Conservation (phyloP, 169 alveolate species). For the Condylostoma magnum region DNA sequence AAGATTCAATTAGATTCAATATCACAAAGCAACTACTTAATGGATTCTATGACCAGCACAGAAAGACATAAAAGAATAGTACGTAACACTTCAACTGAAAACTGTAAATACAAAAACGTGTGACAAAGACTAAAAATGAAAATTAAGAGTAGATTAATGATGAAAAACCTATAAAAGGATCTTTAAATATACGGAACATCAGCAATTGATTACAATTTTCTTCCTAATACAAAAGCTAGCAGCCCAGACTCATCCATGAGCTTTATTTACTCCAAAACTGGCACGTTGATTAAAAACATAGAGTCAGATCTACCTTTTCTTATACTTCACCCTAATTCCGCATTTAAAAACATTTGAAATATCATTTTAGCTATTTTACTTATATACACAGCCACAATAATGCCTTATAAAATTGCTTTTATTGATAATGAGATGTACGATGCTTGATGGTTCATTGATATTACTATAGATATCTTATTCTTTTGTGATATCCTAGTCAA, state of each 20-base stretch:
- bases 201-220: too few relatives aligned
- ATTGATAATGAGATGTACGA: neutral
- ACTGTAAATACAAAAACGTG: neutral
- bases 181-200: constrained; percentile 8
- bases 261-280: too few relatives aligned
- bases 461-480: neutral
- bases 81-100: constrained; percentile 3
- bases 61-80: neutral
- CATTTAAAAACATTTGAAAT: constrained; percentile 19
- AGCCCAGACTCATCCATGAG: too few relatives aligned
- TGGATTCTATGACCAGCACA: too few relatives aligned
- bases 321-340: too few relatives aligned
- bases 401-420: constrained; percentile 23
- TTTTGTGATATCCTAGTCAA: constrained; percentile 4
- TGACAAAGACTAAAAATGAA: constrained; percentile 1
- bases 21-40: too few relatives aligned
- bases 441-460: neutral
- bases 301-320: too few relatives aligned
- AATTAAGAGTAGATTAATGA: neutral
- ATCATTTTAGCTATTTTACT: neutral
- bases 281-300: too few relatives aligned
- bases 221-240: too few relatives aligned
- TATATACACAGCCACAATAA: constrained; percentile 9
- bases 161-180: neutral
- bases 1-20: too few relatives aligned